Conservation (phyloP, 164 flowering plant species). For the Piper longum region DNA sequence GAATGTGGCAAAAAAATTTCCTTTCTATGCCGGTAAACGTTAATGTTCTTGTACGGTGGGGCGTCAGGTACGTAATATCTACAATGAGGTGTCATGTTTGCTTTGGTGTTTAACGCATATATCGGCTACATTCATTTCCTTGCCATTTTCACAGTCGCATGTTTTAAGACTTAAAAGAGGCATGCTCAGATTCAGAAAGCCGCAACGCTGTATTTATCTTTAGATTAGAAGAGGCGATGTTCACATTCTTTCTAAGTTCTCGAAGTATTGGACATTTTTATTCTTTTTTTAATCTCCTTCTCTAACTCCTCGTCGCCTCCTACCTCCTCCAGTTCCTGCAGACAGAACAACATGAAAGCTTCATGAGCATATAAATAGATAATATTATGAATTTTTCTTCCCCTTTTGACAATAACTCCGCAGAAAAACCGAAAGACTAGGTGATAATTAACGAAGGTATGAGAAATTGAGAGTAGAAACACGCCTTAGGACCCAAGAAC, state of each 20-base stretch:
- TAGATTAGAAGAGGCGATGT: not conserved
- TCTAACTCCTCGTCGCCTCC: conserved; percentile 73
- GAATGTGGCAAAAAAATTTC: too few species aligned
- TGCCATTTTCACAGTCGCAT: not conserved
- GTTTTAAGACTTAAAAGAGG: too few species aligned
- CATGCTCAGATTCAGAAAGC: not conserved
- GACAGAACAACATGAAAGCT: not conserved
- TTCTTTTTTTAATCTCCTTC: conserved; percentile 42
- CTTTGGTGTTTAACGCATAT: too few species aligned
- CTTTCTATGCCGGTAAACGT: too few species aligned
- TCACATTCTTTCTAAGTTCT: not conserved
- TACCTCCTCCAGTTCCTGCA: conserved; percentile 74
- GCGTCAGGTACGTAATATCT: too few species aligned
- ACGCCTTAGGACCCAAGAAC: conserved; percentile 81
- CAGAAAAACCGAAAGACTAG: not conserved
- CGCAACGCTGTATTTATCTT: not conserved
- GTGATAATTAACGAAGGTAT: too few species aligned
- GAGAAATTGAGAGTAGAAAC: not conserved
- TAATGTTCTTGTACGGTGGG: too few species aligned
- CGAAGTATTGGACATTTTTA: conserved; percentile 15
- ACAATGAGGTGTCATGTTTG: too few species aligned
- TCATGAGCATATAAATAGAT: not conserved
- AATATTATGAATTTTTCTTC: too few species aligned
- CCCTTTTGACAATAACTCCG: too few species aligned
- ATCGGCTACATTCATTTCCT: not conserved